Evolutionary conservation across 352 stramenopile species (phyloP).

Genomic region (Pythium diclinum): DNA sequence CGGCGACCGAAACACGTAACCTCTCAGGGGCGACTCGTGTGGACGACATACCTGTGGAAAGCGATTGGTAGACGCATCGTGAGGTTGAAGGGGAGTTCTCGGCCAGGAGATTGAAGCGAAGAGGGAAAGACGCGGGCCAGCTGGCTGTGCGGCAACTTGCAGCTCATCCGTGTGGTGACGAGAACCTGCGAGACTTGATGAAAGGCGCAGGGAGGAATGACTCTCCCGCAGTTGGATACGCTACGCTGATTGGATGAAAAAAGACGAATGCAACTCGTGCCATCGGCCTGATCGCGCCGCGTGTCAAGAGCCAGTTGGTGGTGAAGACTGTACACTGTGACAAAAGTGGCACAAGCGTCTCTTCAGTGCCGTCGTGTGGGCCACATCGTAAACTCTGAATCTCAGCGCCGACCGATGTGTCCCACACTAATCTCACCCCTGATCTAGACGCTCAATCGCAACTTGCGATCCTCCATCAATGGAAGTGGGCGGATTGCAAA

Average conservation of each 20-base stretch:
- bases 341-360: background rate
- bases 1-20: slow-evolving; percentile 23
- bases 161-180: background rate
- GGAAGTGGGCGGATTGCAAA: background rate
- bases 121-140: background rate
- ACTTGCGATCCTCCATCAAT: background rate
- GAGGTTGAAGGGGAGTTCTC: background rate
- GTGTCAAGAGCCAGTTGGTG: slow-evolving; percentile 25
- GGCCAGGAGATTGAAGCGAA: background rate
- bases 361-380: background rate
- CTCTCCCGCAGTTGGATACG: slow-evolving; percentile 22
- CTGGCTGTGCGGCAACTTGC: background rate
- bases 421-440: background rate
- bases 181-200: slow-evolving; percentile 13
- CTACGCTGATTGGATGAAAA: slow-evolving; percentile 21
- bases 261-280: slow-evolving; percentile 10
- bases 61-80: background rate
- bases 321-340: background rate
- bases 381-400: background rate
- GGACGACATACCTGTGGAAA: slow-evolving; percentile 17
- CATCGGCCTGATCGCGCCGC: slow-evolving; percentile 21
- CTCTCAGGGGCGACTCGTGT: slow-evolving; percentile 8
- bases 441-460: background rate
- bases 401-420: background rate
- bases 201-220: slow-evolving; percentile 14